These are phyloP conservation scores for Seminavis robusta DNA, from an alignment of 108 stramenopile genomes.

Conservation along the genomic window DNA sequence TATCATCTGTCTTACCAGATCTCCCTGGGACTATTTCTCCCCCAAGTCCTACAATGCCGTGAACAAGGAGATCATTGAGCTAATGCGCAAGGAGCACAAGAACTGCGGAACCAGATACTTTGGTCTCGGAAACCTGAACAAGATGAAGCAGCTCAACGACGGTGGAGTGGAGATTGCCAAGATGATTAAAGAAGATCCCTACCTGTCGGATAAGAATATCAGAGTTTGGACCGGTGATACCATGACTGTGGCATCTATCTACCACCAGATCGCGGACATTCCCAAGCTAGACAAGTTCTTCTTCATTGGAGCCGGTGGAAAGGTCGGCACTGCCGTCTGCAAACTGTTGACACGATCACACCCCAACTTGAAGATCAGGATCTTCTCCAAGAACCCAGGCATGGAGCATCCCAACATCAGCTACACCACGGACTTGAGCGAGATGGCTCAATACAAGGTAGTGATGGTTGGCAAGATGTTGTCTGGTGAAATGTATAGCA, in stretches of 20 bases:
- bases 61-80: slow-evolving; percentile 58
- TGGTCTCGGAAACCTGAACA: slow-evolving; percentile 70
- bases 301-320: slow-evolving; percentile 72
- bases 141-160: slow-evolving; percentile 78
- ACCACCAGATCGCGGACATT: slow-evolving; percentile 51
- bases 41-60: slow-evolving; percentile 44
- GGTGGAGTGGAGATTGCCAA: slow-evolving; percentile 60
- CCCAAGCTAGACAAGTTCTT: slow-evolving; percentile 52
- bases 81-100: slow-evolving; percentile 48
- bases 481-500: slow-evolving; percentile 42
- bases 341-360: slow-evolving; percentile 34
- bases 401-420: slow-evolving; percentile 67
- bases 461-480: slow-evolving; percentile 62
- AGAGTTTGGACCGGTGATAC: slow-evolving; percentile 71
- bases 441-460: slow-evolving; percentile 56
- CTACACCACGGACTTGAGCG: slow-evolving; percentile 52
- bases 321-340: slow-evolving; percentile 69
- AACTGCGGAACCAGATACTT: slow-evolving; percentile 50
- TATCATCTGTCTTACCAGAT: slow-evolving; percentile 56
- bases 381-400: slow-evolving; percentile 49
- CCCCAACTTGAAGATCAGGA: slow-evolving; percentile 61
- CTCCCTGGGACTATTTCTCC: slow-evolving; percentile 56
- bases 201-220: slow-evolving; percentile 63
- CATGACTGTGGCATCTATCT: slow-evolving; percentile 67
- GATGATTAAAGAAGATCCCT: slow-evolving; percentile 53